Evolutionary conservation across 495 filamentous ascomycete species (phyloP), one percentile per base, ranked within the genome.

Genomic region (Aspergillus diversus): DNA sequence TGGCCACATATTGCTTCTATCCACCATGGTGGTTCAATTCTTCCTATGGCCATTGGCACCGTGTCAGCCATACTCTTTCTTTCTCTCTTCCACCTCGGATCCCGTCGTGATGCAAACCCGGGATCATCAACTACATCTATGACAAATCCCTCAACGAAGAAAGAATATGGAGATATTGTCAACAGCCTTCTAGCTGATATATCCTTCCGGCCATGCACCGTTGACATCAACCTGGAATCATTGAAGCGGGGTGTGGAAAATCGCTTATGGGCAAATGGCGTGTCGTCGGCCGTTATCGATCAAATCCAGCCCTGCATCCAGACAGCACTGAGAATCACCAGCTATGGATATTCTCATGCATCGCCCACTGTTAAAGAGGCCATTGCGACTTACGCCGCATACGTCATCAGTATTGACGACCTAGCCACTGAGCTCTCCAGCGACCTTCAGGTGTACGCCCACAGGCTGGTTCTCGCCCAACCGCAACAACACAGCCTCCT

Each of bases 351-450:
- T 13, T 31, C 56, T 8, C 49, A 47, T 31, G 56, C 49, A 39
- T 59, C 56, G 13, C 56, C 56, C 7, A n/a, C 31, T 7, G 39
- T 49, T 32, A 13, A 33, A 32, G 56, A 48, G 27, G 56, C 17
- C 21, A 59, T 59, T 13, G 56, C 39, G 16, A 33, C 33, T 8
- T 59, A 59, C 56, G 39, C 54, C 2, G 15, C 54, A 16, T 59
- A 59, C 17, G 56, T 59, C 0, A 59, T 59, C 33, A 47, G 9
- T 21, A 49, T 59, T 16, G 56, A 59, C 32, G 56, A 59, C 17
- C 16, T 59, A 8, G 43, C 42, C 4, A 16, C 11, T 5, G 39
- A 59, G 32, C 9, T 59, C 17, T 31, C 11, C n/a, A 15, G 15
- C 5, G 56, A 59, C 21, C 39, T 59, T 4, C 39, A 59, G 16